Base-by-base conservation (phyloP, 2,329 filamentous ascomycete genomes). In the Corynespora cassiicola region DNA sequence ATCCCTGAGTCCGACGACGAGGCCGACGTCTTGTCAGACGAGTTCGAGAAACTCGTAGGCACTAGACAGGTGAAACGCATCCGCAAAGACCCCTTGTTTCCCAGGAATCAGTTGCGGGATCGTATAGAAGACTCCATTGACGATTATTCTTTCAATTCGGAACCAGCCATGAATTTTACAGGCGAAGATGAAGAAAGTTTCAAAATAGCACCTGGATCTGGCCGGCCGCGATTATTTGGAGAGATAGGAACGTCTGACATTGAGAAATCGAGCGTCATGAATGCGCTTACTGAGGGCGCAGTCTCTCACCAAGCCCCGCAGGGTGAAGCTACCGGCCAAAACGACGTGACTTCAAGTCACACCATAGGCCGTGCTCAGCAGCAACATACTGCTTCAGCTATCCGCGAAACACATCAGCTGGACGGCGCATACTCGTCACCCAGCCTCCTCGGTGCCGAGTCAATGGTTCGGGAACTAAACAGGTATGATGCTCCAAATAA, bases 181-280 rank as follows among this genome's bases (percentile, higher is more conserved):
- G 6, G 47, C 23, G 42, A 57, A 17, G 27, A 23, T 10, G 52
- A 54, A 2, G 61, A 66, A 20, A 63, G 61, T 29, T 58, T 66
- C 40, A 32, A 50, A 10, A 25, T 56, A 11, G 55, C 62, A 51
- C 55, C 52, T 8, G 50, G 45, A 19, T 39, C 54, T 18, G 46
- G 41, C 8, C 49, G 47, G 12, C 45, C 66, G 42, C 78, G 77
- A 32, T 68, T 85, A 5, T 85, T 85, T 55, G 82, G 82, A 9
- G 82, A 85, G 57, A 80, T 85, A 46, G 76, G 76, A 8, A 65
- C 73, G 18, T 81, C 80, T 14, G 76, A 76, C 8, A 54, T 84
- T 10, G 67, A 72, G 32, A 80, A 75, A 54, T 81, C 80, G 11
- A 74, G 73, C 9, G 63, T 74, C 14, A 61, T 81, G 5, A 54